Base-by-base conservation (phyloP, 2,329 filamentous ascomycete species). In the Plenodomus lindquistii region DNA sequence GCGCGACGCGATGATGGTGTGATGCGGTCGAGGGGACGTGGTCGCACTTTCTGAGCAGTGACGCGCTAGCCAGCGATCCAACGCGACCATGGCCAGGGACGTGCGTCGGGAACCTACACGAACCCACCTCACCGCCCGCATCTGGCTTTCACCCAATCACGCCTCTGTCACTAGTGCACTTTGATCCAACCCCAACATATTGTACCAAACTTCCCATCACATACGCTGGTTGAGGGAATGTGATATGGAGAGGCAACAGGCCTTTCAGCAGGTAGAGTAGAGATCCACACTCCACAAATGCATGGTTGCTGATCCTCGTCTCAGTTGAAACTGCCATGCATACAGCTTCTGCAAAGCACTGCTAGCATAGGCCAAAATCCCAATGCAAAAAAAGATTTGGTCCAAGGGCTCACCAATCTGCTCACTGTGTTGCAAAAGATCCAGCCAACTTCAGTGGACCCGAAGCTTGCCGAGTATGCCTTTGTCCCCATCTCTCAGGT, bases 401-500 rank as follows among this genome's bases (percentile, higher is more conserved):
- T 77, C 3, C 63, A 71, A 38, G 73, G 75, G 22, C 71, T 85
- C 18, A 72, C 78, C 40, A 60, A 67, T 1, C 63, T 85, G 5
- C 66, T 80, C 10, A 56, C 67, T 7, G 67, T 69, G 15, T 69
- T 85, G 1, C 50, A 59, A 18, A 40, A 58, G 0, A 48, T 74
- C 40, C 50, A 56, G 15, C 69, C 74, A 29, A 63, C 72, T 54
- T 60, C 67, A 1, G 68, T 97, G 16, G 90, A 97, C 69, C 81
- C 86, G 43, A 93, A 91, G 69, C 77, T 97, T 16, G 91, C 92
- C 13, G 92, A 97, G 75, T 99, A 97, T 77, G 82, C 89, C 65
- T 97, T 97, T 77, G 96, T 97, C 54, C 94, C 94, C 0, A 77
- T 99, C 0, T 91, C 90, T 0, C 88, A 94, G 60, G 84, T 97